Evolutionary conservation across 805 yeast genomes (phyloP).

Genomic region (Hanseniaspora lindneri): DNA sequence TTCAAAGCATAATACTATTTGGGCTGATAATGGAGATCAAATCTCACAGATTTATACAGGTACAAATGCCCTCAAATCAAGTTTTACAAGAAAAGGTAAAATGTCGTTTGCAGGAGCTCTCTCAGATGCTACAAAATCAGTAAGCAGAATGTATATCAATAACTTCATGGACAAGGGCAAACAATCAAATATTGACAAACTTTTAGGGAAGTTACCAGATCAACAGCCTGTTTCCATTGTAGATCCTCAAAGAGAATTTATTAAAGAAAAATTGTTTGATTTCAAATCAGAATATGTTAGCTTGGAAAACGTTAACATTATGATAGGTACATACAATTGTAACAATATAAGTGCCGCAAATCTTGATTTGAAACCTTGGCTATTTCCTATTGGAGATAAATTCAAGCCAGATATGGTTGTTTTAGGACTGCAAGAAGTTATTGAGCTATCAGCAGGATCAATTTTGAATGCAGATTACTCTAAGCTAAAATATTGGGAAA

Average conservation of each 20-base stretch:
- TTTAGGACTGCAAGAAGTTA: constrained; percentile 89
- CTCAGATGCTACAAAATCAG: constrained; percentile 94
- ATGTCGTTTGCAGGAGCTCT: constrained; percentile 94
- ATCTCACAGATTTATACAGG: constrained; percentile 94
- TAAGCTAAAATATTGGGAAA: constrained; percentile 69
- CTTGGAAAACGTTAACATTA: constrained; percentile 47
- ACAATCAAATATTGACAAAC: constrained; percentile 77
- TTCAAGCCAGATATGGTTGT: constrained; percentile 66
- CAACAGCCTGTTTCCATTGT: constrained; percentile 61
- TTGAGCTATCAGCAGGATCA: constrained; percentile 85
- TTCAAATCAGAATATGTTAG: constrained; percentile 45
- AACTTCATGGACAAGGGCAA: constrained; percentile 86
- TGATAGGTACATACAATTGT: constrained; percentile 77
- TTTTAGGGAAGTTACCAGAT: constrained; percentile 68
- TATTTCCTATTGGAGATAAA: constrained; percentile 58
- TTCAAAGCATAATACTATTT: constrained; percentile 67
- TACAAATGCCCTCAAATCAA: constrained; percentile 90
- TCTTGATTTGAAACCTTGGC: constrained; percentile 59
- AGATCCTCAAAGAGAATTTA: constrained; percentile 82
- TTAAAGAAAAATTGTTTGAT: constrained; percentile 44
- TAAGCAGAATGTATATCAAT: constrained; percentile 87
- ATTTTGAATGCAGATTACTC: constrained; percentile 77
- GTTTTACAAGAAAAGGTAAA: constrained; percentile 87
- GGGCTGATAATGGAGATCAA: constrained; percentile 99
- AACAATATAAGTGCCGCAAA: constrained; percentile 50